Base-by-base conservation (phyloP, 495 filamentous ascomycete species). In the Chaetomium fimeti region DNA sequence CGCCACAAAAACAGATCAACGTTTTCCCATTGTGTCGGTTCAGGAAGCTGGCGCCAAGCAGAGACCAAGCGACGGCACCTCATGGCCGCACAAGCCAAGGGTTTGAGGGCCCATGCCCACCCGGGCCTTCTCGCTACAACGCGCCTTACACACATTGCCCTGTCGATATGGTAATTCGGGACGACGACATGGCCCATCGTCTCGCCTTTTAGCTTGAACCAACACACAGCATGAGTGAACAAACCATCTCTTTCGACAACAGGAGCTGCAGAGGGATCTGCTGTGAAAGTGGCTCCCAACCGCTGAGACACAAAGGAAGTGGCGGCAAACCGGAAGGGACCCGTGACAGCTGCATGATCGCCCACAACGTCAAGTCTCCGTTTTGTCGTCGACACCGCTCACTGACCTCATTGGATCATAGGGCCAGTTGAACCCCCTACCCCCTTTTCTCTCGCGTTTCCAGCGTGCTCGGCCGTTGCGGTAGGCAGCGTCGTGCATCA, bases 391-490 rank as follows among this genome's bases (percentile, higher is more conserved):
- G 48, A 42, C n/a, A 36, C 22, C 9, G n/a, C 22, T 40, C 15
- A 29, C 3, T 12, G 24, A 3, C 56, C 24, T 25, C 32, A 54
- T 43, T 62, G 60, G 48, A 54, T 28, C 52, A 49, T 9, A 13
- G 13, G 12, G n/a, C 0, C 27, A 38, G 20, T 24, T 4, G 25
- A 48, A n/a, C 27, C 16, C 45, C 42, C n/a, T n/a, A 5, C 32
- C 27, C 40, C n/a, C 40, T 20, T 29, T 52, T 20, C 8, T n/a
- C 27, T 38, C 20, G 1, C 43, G 12, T 18, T 25, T 29, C 18
- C 27, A 51, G 13, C 53, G 48, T 20, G 62, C 42, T 64, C 62
- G 62, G 62, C 62, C 62, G 62, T 53, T 58, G 47, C 55, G 62
- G 60, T 47, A 20, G 52, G 18, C 60, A 56, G 49, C 60, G 40